A percentile compares a stretch with the other conserved stretches of the same genome.
Evolutionary conservation across 257 asterid species (phyloP).

Genomic region (Mitragyna speciosa): DNA sequence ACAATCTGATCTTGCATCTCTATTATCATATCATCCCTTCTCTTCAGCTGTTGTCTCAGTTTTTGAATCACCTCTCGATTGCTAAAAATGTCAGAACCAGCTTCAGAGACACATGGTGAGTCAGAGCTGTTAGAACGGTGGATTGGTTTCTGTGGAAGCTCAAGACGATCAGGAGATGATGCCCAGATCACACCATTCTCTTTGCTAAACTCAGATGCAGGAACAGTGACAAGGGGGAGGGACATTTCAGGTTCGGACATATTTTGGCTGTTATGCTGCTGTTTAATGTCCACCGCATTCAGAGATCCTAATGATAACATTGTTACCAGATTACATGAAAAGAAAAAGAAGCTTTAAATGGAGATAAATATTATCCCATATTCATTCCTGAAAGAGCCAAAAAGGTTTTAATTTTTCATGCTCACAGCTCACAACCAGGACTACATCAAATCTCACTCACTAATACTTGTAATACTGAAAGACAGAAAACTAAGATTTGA

Average conservation of each 20-base stretch:
- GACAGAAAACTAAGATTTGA: not conserved
- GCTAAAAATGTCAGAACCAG: constrained; percentile 86
- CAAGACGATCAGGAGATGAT: constrained; percentile 78
- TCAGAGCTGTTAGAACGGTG: constrained; percentile 89
- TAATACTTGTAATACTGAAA: not conserved
- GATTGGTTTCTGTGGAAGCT: constrained; percentile 80
- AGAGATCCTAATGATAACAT: constrained; percentile 47
- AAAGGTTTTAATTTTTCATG: not conserved
- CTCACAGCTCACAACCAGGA: not conserved
- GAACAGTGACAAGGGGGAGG: constrained; percentile 75
- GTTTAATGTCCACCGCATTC: constrained; percentile 51
- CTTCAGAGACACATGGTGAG: constrained; percentile 84
- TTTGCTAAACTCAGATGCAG: constrained; percentile 58
- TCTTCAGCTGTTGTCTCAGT: constrained; percentile 84
- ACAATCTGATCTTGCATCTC: constrained; percentile 94
- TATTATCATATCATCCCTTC: constrained; percentile 82
- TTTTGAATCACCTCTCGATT: constrained; percentile 89
- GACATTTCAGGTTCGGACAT: constrained; percentile 55
- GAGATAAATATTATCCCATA: too few species aligned
- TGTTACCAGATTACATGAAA: not conserved
- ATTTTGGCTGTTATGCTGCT: constrained; percentile 53
- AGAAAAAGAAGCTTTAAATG: not conserved
- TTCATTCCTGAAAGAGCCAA: not conserved
- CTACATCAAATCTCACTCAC: not conserved
- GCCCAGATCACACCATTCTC: constrained; percentile 76